Percentiles rank a stretch among this genome's conserved stretches.
Evolutionary conservation across 805 yeast species (phyloP).

Genomic region (Yarrowia alimentaria): DNA sequence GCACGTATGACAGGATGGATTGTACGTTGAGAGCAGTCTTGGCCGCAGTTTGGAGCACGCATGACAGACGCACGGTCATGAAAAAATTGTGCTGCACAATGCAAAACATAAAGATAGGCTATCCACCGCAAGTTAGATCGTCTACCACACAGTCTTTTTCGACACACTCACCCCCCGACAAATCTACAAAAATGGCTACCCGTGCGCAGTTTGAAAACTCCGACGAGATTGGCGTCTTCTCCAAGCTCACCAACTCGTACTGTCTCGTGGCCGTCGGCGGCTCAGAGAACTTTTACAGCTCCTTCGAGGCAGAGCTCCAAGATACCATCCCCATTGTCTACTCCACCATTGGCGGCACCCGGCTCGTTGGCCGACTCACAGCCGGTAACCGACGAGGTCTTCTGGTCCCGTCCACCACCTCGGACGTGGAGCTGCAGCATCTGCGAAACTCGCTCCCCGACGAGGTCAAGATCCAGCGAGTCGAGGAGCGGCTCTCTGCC

Average conservation of each 20-base stretch:
- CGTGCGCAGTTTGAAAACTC: conserved; percentile 64
- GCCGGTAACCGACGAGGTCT: conserved; percentile 98
- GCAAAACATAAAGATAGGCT: conserved; percentile 25
- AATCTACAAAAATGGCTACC: conserved; percentile 12
- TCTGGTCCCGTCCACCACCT: conserved; percentile 94
- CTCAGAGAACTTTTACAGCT: conserved; percentile 76
- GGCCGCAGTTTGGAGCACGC: conserved; percentile 6
- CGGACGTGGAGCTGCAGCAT: conserved; percentile 98
- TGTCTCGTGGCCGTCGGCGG: conserved; percentile 97
- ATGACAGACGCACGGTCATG: conserved; percentile 21
- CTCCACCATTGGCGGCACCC: conserved; percentile 96
- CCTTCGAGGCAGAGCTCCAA: conserved; percentile 96
- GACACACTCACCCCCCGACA: neutral
- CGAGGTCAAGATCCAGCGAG: conserved; percentile 91
- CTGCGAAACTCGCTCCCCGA: conserved; percentile 95
- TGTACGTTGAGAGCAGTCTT: neutral
- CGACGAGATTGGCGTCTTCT: conserved; percentile 89
- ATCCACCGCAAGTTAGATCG: conserved; percentile 8
- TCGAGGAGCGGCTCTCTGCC: conserved; percentile 95
- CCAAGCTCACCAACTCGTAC: conserved; percentile 94
- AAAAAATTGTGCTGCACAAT: conserved; percentile 25
- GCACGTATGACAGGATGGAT: conserved; percentile 15
- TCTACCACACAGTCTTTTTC: too few species aligned
- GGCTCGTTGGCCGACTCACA: conserved; percentile 97
- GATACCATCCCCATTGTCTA: conserved; percentile 95